These are phyloP conservation scores for Harringtonia lauricola DNA, from an alignment of 2,329 filamentous ascomycete genomes.

Conservation along the genomic window DNA sequence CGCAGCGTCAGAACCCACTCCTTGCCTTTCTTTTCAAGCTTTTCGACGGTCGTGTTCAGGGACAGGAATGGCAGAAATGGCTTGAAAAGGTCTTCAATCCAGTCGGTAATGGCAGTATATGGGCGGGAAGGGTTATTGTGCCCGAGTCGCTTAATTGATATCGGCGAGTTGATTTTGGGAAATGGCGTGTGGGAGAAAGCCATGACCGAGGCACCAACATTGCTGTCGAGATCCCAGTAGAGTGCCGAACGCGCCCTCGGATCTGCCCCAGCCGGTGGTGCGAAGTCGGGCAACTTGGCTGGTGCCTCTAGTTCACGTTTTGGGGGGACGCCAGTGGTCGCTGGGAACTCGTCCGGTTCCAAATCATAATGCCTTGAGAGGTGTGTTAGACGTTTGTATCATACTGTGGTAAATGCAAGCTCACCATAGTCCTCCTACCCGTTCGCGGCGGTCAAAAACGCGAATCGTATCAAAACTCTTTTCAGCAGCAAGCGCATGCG, in stretches of 20 bases:
- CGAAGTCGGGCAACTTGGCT: not conserved
- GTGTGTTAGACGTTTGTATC: not conserved
- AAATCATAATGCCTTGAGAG: not conserved
- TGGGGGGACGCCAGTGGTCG: no score
- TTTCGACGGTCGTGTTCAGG: slow-evolving; percentile 46
- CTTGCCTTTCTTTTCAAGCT: slow-evolving; percentile 30
- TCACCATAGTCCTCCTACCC: slow-evolving; percentile 1
- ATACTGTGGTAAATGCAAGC: not conserved
- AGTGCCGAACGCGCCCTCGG: slow-evolving; percentile 1
- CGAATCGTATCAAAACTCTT: slow-evolving; percentile 3
- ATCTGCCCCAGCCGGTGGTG: not conserved
- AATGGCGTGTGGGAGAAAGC: slow-evolving; percentile 4
- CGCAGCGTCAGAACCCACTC: slow-evolving; percentile 40
- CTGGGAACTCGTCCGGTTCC: no score
- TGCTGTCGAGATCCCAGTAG: slow-evolving; percentile 5
- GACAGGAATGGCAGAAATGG: slow-evolving; percentile 20
- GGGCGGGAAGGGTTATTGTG: slow-evolving; percentile 50
- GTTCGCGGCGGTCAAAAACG: slow-evolving; percentile 6
- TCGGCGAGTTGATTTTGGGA: not conserved
- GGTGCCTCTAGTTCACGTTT: not conserved
- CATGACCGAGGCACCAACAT: slow-evolving; percentile 3
- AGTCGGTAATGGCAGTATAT: slow-evolving; percentile 43
- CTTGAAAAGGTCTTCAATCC: slow-evolving; percentile 39
- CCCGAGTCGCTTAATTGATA: slow-evolving; percentile 20
- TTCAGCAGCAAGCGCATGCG: slow-evolving; percentile 1